phyloP scores from a whole-genome alignment of 1,284 basidiomycete genomes.

The Apiotrichum montevideense region DNA sequence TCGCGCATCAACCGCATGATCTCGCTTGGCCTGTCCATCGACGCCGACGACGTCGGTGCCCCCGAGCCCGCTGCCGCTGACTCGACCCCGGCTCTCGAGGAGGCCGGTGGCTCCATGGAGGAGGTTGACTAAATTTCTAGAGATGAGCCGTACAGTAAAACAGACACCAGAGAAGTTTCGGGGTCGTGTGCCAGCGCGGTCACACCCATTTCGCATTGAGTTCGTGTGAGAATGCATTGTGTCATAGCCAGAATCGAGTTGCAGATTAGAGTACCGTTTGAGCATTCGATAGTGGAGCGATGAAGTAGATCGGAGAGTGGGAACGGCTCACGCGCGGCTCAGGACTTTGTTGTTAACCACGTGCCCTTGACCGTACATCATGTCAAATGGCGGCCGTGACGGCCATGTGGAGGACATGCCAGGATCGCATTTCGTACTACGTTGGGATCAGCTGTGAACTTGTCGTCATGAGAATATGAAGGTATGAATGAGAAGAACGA shows the following conservation, averaged over 20 bases:
- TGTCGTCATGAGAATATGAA: too few species aligned
- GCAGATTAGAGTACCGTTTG: neutral
- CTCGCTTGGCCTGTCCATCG: constrained; percentile 57
- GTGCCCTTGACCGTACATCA: too few species aligned
- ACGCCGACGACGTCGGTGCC: constrained; percentile 40
- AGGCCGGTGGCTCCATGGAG: constrained; percentile 49
- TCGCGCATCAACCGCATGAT: constrained; percentile 98
- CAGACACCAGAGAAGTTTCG: neutral
- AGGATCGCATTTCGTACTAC: too few species aligned
- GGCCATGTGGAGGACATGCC: too few species aligned
- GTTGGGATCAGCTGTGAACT: too few species aligned
- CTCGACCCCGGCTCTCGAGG: constrained; percentile 40
- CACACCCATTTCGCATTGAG: constrained; percentile 3
- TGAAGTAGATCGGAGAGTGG: too few species aligned
- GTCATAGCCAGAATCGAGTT: constrained; percentile 1
- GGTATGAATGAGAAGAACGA: too few species aligned
- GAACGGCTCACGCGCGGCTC: too few species aligned
- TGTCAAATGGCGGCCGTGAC: too few species aligned
- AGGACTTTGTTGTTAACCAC: too few species aligned
- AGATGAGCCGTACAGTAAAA: neutral
- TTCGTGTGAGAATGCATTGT: constrained; percentile 13
- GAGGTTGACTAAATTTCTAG: constrained; percentile 47
- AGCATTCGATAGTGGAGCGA: too few species aligned
- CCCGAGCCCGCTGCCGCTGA: constrained; percentile 28
- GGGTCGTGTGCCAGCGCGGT: constrained; percentile 17